These are phyloP conservation scores for Monosporozyma unispora DNA, from an alignment of 805 yeast genomes.

Conservation along the genomic window DNA sequence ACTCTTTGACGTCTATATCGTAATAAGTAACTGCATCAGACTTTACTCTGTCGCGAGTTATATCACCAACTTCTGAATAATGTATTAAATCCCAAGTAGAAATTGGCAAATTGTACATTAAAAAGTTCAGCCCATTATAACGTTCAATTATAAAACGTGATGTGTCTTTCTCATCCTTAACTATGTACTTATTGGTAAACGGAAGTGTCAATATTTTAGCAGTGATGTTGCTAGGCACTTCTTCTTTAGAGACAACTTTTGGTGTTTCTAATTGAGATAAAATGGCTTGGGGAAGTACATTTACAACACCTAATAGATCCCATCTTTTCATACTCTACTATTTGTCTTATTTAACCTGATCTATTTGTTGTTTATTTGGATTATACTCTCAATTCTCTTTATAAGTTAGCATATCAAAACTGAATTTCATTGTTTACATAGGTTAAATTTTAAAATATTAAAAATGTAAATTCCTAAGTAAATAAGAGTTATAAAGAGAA, in stretches of 20 bases:
- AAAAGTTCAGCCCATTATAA: conserved; percentile 12
- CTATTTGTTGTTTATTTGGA: not conserved
- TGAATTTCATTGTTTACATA: not conserved
- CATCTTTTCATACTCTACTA: conserved; percentile 7
- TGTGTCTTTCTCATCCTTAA: conserved; percentile 3
- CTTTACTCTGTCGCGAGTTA: not conserved
- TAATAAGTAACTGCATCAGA: not conserved
- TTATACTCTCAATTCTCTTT: not conserved
- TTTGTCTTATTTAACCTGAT: not conserved
- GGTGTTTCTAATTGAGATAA: conserved; percentile 4
- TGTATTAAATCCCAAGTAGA: not conserved
- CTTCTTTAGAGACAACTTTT: conserved; percentile 2
- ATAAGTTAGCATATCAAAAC: not conserved
- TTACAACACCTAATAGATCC: conserved; percentile 5
- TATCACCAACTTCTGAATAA: not conserved
- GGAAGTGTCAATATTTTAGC: not conserved
- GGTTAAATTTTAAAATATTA: not conserved
- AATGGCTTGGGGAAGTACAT: conserved; percentile 8
- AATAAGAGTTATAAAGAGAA: not conserved
- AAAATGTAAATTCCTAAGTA: not conserved
- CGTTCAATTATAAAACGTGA: conserved; percentile 12
- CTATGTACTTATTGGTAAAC: conserved; percentile 5
- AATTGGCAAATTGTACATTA: not conserved
- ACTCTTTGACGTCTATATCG: conserved; percentile 4
- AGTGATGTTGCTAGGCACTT: conserved; percentile 6